Percentiles rank a stretch among this genome's conserved stretches.
Conservation (phyloP, 1,284 basidiomycete species). For the Fomitopsis pinicola region DNA sequence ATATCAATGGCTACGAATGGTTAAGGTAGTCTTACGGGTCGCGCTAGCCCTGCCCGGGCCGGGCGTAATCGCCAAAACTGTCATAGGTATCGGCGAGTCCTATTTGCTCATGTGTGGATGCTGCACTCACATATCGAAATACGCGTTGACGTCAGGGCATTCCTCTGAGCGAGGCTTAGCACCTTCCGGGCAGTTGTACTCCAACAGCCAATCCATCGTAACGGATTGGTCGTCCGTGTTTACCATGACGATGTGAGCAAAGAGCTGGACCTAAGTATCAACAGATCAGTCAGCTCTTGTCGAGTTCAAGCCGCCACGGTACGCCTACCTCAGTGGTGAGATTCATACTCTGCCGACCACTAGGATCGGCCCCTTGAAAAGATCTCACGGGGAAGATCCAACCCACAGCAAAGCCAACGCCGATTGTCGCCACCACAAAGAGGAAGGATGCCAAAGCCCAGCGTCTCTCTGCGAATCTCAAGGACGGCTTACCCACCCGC, state of each 20-base stretch:
- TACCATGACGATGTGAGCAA: conserved; percentile 14
- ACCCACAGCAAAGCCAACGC: not conserved
- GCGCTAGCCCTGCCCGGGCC: not conserved
- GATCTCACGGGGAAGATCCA: not conserved
- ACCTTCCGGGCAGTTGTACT: conserved; percentile 6
- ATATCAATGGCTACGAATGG: no score
- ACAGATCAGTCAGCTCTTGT: no score
- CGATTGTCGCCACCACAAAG: not conserved
- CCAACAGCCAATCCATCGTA: conserved; percentile 17
- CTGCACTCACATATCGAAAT: conserved; percentile 17
- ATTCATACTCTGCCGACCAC: no score
- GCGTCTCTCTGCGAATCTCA: not conserved
- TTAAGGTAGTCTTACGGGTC: no score
- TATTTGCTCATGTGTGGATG: no score
- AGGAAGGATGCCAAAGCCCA: not conserved
- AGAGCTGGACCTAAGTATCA: conserved; percentile 7
- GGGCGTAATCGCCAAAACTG: no score
- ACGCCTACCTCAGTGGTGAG: no score
- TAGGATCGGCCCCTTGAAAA: not conserved
- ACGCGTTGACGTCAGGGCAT: conserved; percentile 16
- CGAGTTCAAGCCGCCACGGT: no score
- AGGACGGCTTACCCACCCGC: not conserved
- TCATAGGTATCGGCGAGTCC: no score
- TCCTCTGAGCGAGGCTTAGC: not conserved
- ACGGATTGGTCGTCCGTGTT: conserved; percentile 13